These are phyloP conservation scores for Aspergillus sp. DNA, from an alignment of 2,329 filamentous ascomycete genomes.

Conservation along the genomic window DNA sequence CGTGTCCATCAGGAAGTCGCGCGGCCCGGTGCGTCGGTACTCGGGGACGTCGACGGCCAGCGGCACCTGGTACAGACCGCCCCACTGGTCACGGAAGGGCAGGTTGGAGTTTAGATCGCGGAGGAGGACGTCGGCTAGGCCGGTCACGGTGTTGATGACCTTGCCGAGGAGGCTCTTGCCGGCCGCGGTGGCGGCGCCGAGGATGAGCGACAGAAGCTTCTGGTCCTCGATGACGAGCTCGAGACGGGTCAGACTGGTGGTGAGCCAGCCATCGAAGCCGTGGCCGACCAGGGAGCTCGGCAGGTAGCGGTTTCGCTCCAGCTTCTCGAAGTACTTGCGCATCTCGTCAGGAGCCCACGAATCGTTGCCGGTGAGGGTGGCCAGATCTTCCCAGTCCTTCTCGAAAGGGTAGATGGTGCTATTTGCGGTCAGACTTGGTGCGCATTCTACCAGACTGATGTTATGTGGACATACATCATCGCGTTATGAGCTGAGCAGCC, in stretches of 20 bases:
- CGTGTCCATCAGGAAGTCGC: constrained; percentile 54
- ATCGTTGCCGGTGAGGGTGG: constrained; percentile 55
- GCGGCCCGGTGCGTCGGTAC: constrained; percentile 51
- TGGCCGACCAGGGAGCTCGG: constrained; percentile 46
- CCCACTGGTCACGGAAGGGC: constrained; percentile 43
- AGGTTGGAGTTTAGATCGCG: constrained; percentile 53
- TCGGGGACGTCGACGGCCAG: constrained; percentile 50
- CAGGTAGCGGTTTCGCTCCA: constrained; percentile 55
- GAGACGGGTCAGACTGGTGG: constrained; percentile 51
- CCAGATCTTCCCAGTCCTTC: constrained; percentile 58
- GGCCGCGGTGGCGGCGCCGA: constrained; percentile 53
- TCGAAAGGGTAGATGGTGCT: constrained; percentile 54
- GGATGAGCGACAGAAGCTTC: constrained; percentile 52
- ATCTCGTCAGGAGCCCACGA: constrained; percentile 58
- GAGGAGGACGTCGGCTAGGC: constrained; percentile 45
- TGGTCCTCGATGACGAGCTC: constrained; percentile 52
- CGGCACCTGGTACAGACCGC: constrained; percentile 58
- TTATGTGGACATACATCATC: constrained; percentile 42
- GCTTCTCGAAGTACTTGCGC: constrained; percentile 52
- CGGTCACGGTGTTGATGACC: constrained; percentile 40
- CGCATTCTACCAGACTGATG: not conserved
- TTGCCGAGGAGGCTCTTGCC: constrained; percentile 41
- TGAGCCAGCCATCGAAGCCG: constrained; percentile 58
- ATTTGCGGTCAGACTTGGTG: constrained; percentile 1
- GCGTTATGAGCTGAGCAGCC: constrained; percentile 62